Evolutionary conservation across 2,329 filamentous ascomycete genomes (phyloP), one percentile per base, ranked within the genome.

Genomic region (Lasiodiplodia sp.): DNA sequence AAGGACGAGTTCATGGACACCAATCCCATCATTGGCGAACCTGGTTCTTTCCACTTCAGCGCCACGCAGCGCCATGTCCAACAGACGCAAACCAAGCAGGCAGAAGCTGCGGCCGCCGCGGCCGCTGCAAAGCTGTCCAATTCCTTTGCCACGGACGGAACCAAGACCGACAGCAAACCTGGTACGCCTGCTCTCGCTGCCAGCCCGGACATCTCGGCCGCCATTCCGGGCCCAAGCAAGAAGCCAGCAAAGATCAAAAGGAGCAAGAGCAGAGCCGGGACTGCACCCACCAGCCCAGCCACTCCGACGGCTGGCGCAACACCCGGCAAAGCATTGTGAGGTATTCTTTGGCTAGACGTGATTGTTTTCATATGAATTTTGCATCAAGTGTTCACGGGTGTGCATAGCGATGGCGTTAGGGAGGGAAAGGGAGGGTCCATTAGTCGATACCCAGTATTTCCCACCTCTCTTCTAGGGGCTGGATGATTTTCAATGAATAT

Each of bases 1-100:
- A 86, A 84, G 16, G 84, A 88, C 71, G 88, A 90, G 71, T 90
- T 84, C 78, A 87, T 87, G 81, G 88, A 91, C 75, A 88, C 90
- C 72, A 88, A 86, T 69, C 87, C 88, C 0, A 78, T 91, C 16
- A 80, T 85, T 8, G 88, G 88, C 58, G 88, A 90, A 74, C 88
- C 89, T 0, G 88, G 88, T 37, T 84, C 84, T 4, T 89, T 91
- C 72, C 85, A 87, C 66, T 83, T 89, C 71, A 82, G 83, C 4
- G 79, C 79, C 40, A 82, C 83, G 1, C 78, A 76, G 31, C 77
- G 79, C 40, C 79, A 78, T 10, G 76, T 85, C 10, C 79, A 81
- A 69, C 82, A 82, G 53, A 70, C 77, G 47, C 77, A 79, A 68
- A 78, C 75, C 71, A 70, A 72, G 55, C 64, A 71, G 55, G 75